These are phyloP conservation scores for Cylindrodendrum hubeiense DNA, from an alignment of 2,329 filamentous ascomycete species.

Conservation along the genomic window DNA sequence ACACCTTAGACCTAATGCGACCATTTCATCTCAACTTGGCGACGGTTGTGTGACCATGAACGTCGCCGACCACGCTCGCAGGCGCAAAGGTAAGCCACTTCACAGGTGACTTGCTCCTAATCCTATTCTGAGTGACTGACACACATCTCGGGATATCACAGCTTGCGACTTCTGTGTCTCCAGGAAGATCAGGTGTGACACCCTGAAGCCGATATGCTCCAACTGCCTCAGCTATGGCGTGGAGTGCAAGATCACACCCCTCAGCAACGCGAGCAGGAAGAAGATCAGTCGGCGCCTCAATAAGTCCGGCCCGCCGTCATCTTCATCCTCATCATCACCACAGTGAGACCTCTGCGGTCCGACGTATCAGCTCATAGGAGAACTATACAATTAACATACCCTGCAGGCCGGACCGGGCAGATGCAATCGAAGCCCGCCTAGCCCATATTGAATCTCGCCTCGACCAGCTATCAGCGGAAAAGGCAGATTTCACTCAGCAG, in stretches of 20 bases:
- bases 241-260: slow-evolving; percentile 36
- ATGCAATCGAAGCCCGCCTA: slow-evolving; percentile 2
- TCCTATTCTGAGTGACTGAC: too few relatives aligned
- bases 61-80: neutral
- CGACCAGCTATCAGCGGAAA: slow-evolving; percentile 12
- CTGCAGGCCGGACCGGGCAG: neutral
- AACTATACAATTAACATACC: too few relatives aligned
- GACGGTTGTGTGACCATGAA: too few relatives aligned
- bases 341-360: slow-evolving; percentile 8
- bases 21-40: too few relatives aligned
- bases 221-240: slow-evolving; percentile 51
- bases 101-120: too few relatives aligned
- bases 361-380: neutral
- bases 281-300: too few relatives aligned
- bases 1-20: too few relatives aligned
- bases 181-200: slow-evolving; percentile 55
- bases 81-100: neutral
- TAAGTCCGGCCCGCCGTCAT: too few relatives aligned
- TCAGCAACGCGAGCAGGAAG: slow-evolving; percentile 7
- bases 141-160: neutral
- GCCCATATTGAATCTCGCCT: slow-evolving; percentile 14
- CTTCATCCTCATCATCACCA: too few relatives aligned
- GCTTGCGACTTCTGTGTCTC: slow-evolving; percentile 51
- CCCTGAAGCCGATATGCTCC: slow-evolving; percentile 50
- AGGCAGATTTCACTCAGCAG: too few relatives aligned